phyloP scores from a whole-genome alignment of 345 rosid species.

The Citropsis articulata region DNA sequence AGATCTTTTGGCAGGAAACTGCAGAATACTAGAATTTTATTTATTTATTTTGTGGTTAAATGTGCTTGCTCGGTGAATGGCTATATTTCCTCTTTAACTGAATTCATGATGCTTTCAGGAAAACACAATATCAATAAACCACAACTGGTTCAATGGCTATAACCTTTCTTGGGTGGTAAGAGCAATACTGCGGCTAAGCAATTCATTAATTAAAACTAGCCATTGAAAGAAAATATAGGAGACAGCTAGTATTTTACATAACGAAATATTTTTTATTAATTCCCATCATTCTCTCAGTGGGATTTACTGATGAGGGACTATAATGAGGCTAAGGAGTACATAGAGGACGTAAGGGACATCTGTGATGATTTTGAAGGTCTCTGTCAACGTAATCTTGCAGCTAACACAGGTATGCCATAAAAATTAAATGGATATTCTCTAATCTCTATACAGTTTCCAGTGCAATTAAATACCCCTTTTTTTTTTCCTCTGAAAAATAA shows the following conservation, averaged over 20 bases:
- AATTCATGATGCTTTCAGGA: conserved; percentile 51
- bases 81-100: conserved; percentile 8
- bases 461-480: background rate
- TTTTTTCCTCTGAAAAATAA: background rate
- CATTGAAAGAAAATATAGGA: background rate
- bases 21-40: too few species aligned
- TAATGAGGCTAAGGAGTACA: conserved; percentile 73
- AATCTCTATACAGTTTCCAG: background rate
- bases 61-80: background rate
- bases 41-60: background rate
- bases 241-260: background rate
- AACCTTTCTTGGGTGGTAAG: conserved; percentile 89
- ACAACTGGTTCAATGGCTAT: conserved; percentile 89
- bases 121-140: conserved; percentile 90
- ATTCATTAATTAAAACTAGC: conserved; percentile 11
- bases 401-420: conserved; percentile 69
- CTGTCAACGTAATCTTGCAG: conserved; percentile 93
- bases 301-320: conserved; percentile 78
- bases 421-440: background rate
- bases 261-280: conserved; percentile 2
- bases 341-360: conserved; percentile 86
- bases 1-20: background rate
- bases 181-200: conserved; percentile 1
- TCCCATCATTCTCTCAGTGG: conserved; percentile 51
- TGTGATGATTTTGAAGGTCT: conserved; percentile 86